Evolutionary conservation across 2,329 filamentous ascomycete species (phyloP).

Genomic region (Volutella citrinella): DNA sequence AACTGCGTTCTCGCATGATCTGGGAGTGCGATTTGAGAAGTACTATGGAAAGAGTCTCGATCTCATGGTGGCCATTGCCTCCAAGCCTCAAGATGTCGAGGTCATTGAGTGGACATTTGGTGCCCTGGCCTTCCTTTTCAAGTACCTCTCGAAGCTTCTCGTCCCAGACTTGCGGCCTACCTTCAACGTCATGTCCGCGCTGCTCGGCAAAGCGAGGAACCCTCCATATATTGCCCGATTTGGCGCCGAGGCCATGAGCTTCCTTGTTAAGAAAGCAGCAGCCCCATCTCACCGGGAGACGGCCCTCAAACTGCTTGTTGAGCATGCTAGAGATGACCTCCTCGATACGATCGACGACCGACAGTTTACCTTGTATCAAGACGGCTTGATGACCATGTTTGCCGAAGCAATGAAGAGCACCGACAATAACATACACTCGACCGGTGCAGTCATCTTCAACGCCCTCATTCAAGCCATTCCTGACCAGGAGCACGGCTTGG

Average conservation of each 20-base stretch:
- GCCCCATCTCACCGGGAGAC: conserved; percentile 71
- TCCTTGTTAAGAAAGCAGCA: conserved; percentile 85
- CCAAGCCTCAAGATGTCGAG: conserved; percentile 72
- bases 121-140: conserved; percentile 92
- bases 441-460: conserved; percentile 51
- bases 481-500: conserved; percentile 46
- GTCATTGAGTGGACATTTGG: conserved; percentile 99
- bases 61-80: conserved; percentile 74
- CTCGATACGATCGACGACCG: conserved; percentile 48
- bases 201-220: conserved; percentile 79
- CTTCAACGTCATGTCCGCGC: conserved; percentile 76
- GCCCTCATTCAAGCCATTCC: conserved; percentile 51
- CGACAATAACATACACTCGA: conserved; percentile 58
- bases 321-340: conserved; percentile 70
- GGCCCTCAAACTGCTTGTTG: conserved; percentile 68
- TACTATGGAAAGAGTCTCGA: conserved; percentile 75
- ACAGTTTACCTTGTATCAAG: conserved; percentile 68
- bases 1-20: conserved; percentile 90
- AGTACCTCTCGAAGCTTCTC: conserved; percentile 86
- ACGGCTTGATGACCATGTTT: conserved; percentile 90
- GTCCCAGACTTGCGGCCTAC: conserved; percentile 83
- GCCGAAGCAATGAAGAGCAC: conserved; percentile 73
- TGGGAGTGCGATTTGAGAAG: conserved; percentile 83
- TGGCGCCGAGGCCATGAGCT: conserved; percentile 91
- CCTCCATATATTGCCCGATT: conserved; percentile 88